Evolutionary conservation across 148 eudicot genomes (phyloP), one percentile per base, ranked within the genome.

Genomic region (Mesembryanthemum crystallinum): DNA sequence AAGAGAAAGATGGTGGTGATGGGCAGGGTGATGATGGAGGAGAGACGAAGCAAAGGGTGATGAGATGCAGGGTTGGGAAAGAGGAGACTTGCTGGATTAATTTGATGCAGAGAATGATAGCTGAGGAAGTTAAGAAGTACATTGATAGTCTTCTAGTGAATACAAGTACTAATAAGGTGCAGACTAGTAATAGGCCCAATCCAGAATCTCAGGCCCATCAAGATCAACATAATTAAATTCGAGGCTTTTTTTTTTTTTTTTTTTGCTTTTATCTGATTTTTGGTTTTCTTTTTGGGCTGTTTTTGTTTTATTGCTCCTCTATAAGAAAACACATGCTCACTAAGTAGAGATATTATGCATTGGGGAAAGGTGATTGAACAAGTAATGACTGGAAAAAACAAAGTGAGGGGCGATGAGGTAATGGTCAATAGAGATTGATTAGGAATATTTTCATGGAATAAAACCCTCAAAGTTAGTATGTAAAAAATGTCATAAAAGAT

Each of bases 61-160:
- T 35, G 65, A 54, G 29, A 29, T 61, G 61, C 35, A 29, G 1
- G 5, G 37, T 51, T 71, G 77, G 73, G 32, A 35, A 42, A 64
- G 54, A 66, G 24, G 27, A 42, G 29, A 78, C 49, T 43, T 23
- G 51, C 68, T 81, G 73, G 80, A 47, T 71, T 29, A 49, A 60
- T 59, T 45, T 76, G 77, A 65, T 76, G 80, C 83, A 72, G 45
- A 71, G 55, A 20, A 72, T 81, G 83, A 76, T 81, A 66, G 77
- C 83, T 18, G 64, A 71, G 10, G 83, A 81, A 55, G 83, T 81
- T 47, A 81, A 81, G 73, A 76, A 67, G 8, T 76, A 76, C 20
- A 81, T 81, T 30, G 83, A 81, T 20, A 68, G 55, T 15, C 66
- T 62, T 62, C 37, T 76, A 10, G 27, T 72, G n/a, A n/a, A 57